These are phyloP conservation scores for Kodamaea fungicola DNA, from an alignment of 1,139 yeast genomes.

Conservation along the genomic window DNA sequence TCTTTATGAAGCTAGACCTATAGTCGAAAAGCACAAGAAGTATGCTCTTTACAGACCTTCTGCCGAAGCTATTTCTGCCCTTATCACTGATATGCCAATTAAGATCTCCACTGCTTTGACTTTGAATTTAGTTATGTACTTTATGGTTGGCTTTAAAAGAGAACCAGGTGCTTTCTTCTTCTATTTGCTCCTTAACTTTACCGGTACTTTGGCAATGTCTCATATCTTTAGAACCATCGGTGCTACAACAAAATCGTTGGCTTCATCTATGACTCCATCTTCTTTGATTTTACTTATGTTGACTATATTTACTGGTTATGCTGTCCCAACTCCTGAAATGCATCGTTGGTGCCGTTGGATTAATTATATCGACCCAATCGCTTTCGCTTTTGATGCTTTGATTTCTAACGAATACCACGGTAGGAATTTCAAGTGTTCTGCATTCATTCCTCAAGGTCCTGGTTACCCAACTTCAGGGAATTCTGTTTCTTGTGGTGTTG, in stretches of 20 bases:
- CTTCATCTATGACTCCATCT: conserved; percentile 74
- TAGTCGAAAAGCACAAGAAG: conserved; percentile 75
- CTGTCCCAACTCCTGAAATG: conserved; percentile 64
- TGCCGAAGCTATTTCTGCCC: conserved; percentile 71
- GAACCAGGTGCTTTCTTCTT: conserved; percentile 68
- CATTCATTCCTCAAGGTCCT: conserved; percentile 52
- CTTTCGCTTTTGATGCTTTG: conserved; percentile 43
- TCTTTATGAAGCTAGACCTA: conserved; percentile 65
- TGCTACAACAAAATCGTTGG: conserved; percentile 54
- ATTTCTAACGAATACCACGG: conserved; percentile 59
- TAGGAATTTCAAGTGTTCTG: conserved; percentile 37
- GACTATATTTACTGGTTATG: conserved; percentile 60
- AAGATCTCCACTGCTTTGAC: conserved; percentile 52
- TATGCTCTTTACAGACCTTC: conserved; percentile 76
- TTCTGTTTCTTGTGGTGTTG: conserved; percentile 55
- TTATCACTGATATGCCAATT: conserved; percentile 64
- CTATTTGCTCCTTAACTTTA: conserved; percentile 51
- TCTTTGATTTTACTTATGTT: conserved; percentile 53
- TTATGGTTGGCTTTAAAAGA: conserved; percentile 64
- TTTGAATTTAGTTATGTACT: conserved; percentile 64
- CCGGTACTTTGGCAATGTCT: conserved; percentile 63
- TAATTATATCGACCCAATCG: conserved; percentile 67
- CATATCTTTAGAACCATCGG: conserved; percentile 73
- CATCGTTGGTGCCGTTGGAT: conserved; percentile 81
- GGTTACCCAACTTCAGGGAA: conserved; percentile 36